Base-by-base conservation (phyloP, 345 rosid species). In the Eutrema japonicum region DNA sequence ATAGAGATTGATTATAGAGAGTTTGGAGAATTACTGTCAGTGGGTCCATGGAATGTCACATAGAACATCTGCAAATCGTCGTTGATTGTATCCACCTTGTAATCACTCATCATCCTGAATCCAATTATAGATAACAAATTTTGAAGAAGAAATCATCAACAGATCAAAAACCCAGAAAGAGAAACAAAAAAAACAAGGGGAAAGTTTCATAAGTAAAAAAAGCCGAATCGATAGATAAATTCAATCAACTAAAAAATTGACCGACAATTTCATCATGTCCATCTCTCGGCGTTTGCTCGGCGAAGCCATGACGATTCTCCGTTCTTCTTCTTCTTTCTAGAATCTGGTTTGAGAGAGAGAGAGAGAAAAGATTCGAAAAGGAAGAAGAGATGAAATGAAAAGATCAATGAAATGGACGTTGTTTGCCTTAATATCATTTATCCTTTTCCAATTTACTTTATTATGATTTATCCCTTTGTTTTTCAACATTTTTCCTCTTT, bases 241-340 rank as follows among this genome's bases (percentile, higher is more conserved):
- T 57, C 10, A 14, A 66, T 49, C 14, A 69, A 50, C 14, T 40
- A 6, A 3, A 55, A 38, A 68, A 45, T 38, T 22, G 55, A 79
- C 68, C 65, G 8, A 89, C 91, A 89, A 68, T 81, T 87, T 89
- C 95, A 85, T 87, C 85, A 85, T 76, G 78, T 89, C 95, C 89
- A 82, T 87, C 80, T 87, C 89, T 56, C 95, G 70, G 76, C 94
- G 89, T 77, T 89, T 89, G 86, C 87, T 87, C 11, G 91, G 91
- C 14, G 87, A 87, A 61, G 95, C 85, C 92, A 89, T 87, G 79
- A 8, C 77, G 68, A 13, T 46, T 68, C 79, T 54, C 35, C 33
- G n/a, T 30, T 26, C 60, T 71, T 50, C 33, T 30, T 26, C 60
- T 71, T 50, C 33, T 59, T 26, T 54, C 47, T 40, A 14, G 33